Evolutionary conservation across 148 eudicot species (phyloP), one percentile per base, ranked within the genome.

Genomic region (Nyssa sinensis): DNA sequence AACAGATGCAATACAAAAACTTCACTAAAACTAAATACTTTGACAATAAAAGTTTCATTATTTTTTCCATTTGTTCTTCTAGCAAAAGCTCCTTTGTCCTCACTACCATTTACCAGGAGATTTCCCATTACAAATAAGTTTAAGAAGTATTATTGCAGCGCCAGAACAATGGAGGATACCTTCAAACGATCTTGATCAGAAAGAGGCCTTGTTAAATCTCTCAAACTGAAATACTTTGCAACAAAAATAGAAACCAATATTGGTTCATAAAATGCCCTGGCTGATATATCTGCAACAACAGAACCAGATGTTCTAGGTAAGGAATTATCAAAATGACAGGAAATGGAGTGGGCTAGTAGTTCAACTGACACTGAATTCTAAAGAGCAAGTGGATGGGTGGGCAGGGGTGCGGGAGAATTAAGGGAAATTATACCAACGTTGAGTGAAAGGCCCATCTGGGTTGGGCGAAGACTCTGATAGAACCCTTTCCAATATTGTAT

Each of bases 391-490:
- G n/a, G n/a, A n/a, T n/a, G n/a, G n/a, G n/a, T n/a, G n/a, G n/a
- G n/a, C n/a, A n/a, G n/a, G n/a, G n/a, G n/a, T n/a, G n/a, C n/a
- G n/a, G 21, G 8, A n/a, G 0, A 70, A 30, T 59, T 24, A 28
- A 35, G 28, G 25, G 35, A 29, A 61, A 30, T 30, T 47, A 28
- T 86, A 93, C 99, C 99, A 53, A 91, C 76, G 51, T 85, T 95
- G 2, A 93, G 77, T 1, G 99, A 89, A 0, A 91, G 84, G 3
- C 99, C 99, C 96, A 90, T 92, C 66, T 95, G 98, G 4, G 99
- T 89, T 28, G 97, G 97, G 1, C 96, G 84, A 19, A 95, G 71
- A 47, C 97, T 90, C 71, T 91, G 97, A 70, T 90, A 95, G 32
- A 85, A 95, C 0, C 99, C 98, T 81, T 78, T 88, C 94, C 97